Conservation (phyloP, 1,139 yeast genomes). For the Hyphopichia fennica region DNA sequence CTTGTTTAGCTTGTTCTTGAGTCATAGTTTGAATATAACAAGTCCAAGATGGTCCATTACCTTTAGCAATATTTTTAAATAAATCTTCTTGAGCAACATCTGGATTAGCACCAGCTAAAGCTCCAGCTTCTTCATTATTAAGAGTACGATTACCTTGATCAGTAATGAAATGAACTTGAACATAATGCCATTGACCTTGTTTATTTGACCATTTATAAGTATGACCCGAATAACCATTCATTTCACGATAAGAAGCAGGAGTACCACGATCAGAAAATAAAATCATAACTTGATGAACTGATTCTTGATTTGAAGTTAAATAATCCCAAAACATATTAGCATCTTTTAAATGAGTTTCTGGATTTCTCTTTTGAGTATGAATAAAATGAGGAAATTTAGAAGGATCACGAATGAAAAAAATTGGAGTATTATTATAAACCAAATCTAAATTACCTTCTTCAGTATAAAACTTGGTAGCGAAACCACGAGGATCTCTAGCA, state of each 20-base stretch:
- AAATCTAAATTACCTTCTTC: constrained; percentile 81
- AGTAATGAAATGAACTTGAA: constrained; percentile 55
- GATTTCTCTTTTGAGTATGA: constrained; percentile 74
- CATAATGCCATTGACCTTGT: constrained; percentile 59
- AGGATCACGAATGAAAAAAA: constrained; percentile 78
- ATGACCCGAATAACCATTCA: constrained; percentile 68
- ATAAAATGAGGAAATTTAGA: constrained; percentile 79
- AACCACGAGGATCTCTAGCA: constrained; percentile 83
- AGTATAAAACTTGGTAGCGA: constrained; percentile 72
- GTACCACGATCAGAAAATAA: constrained; percentile 63
- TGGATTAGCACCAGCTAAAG: constrained; percentile 53
- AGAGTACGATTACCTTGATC: constrained; percentile 57
- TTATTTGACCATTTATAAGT: constrained; percentile 60
- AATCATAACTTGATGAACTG: constrained; percentile 57
- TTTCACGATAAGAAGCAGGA: constrained; percentile 54
- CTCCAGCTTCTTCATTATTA: constrained; percentile 54
- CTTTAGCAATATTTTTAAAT: constrained; percentile 50
- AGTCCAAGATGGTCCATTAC: constrained; percentile 58
- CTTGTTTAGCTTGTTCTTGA: constrained; percentile 52
- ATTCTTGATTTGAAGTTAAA: constrained; percentile 53
- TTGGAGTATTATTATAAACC: constrained; percentile 82
- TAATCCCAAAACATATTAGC: constrained; percentile 69
- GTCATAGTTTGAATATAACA: constrained; percentile 62
- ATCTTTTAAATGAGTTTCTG: constrained; percentile 73
- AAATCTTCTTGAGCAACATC: constrained; percentile 59